These are phyloP conservation scores for Thielaviopsis punctulata DNA, from an alignment of 2,329 filamentous ascomycete genomes.

Conservation along the genomic window DNA sequence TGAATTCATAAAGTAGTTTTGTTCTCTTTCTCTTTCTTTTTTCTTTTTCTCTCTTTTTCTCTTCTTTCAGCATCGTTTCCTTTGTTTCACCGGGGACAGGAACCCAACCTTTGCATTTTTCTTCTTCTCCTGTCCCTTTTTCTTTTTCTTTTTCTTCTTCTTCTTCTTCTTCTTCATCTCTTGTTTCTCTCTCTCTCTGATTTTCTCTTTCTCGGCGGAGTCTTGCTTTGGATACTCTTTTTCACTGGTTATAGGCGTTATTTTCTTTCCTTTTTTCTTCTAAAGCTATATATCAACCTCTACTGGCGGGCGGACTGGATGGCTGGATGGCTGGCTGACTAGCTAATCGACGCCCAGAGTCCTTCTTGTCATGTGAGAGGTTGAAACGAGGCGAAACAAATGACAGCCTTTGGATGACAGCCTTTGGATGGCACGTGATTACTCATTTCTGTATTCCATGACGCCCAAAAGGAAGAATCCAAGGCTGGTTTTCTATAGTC, in stretches of 20 bases:
- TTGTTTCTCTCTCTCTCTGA: not conserved
- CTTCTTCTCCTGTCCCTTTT: not conserved
- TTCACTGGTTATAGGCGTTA: not conserved
- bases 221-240: not conserved
- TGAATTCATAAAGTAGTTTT: conserved; percentile 1
- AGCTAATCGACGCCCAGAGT: too few relatives aligned
- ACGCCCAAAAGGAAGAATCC: too few relatives aligned
- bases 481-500: too few relatives aligned
- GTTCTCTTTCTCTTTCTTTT: not conserved
- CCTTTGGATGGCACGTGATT: not conserved
- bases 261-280: not conserved
- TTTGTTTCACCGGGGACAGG: too few relatives aligned
- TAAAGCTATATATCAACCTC: not conserved
- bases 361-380: too few relatives aligned
- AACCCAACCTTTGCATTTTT: too few relatives aligned
- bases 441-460: too few relatives aligned
- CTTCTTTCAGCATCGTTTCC: not conserved
- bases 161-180: not conserved
- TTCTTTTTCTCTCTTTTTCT: not conserved
- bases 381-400: too few relatives aligned
- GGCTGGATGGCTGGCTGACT: too few relatives aligned
- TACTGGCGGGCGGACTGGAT: too few relatives aligned
- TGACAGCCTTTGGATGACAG: not conserved
- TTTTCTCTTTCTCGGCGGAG: not conserved
- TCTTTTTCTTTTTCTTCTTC: not conserved